A percentile compares a stretch with the other conserved stretches of the same genome.
phyloP scores from a whole-genome alignment of 2,329 filamentous ascomycete species.

The Neopestalotiopsis rosae region DNA sequence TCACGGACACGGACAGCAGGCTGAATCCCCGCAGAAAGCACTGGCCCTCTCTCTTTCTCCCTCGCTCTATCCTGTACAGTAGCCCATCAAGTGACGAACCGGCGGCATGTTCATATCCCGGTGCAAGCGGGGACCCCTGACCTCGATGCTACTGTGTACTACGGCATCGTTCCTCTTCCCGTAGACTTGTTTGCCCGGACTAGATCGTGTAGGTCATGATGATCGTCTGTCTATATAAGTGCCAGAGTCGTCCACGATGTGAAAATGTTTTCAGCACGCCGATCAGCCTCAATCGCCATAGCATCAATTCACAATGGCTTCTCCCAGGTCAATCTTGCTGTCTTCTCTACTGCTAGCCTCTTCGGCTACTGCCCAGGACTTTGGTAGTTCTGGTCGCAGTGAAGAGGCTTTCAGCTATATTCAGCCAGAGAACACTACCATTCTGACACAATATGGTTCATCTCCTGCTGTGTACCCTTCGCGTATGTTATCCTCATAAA shows the following conservation, averaged over 20 bases:
- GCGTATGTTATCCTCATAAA: constrained; percentile 34
- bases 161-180: background rate
- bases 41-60: background rate
- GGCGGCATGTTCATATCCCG: background rate
- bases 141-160: constrained; percentile 8
- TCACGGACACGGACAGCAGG: background rate
- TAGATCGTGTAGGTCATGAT: background rate
- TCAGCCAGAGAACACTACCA: constrained; percentile 47
- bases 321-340: constrained; percentile 19
- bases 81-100: background rate
- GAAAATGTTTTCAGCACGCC: background rate
- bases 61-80: background rate
- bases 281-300: constrained; percentile 1
- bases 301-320: constrained; percentile 22
- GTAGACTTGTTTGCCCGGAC: background rate
- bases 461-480: constrained; percentile 42
- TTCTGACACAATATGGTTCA: constrained; percentile 45
- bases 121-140: constrained; percentile 10
- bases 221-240: constrained; percentile 12
- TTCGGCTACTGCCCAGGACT: constrained; percentile 18
- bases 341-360: constrained; percentile 18
- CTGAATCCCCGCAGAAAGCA: constrained; percentile 1
- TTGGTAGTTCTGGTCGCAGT: constrained; percentile 4
- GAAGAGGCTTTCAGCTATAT: constrained; percentile 42
- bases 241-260: background rate